phyloP scores from a whole-genome alignment of 495 filamentous ascomycete species.

The Podospora sp. region DNA sequence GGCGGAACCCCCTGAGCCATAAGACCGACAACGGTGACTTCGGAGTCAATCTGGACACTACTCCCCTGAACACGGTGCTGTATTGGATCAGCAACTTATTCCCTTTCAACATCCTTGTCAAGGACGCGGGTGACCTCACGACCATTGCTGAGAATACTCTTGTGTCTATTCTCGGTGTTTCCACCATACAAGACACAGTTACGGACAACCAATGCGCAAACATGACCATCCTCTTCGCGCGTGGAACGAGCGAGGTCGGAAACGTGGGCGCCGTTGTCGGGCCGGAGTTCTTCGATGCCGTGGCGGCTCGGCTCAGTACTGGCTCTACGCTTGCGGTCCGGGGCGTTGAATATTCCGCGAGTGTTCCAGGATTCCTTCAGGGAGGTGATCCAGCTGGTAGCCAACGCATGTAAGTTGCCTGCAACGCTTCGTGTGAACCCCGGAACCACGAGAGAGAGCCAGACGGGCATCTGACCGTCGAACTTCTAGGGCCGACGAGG shows the following conservation, averaged over 20 bases:
- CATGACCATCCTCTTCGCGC: slow-evolving; percentile 61
- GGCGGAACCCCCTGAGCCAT: too few species aligned
- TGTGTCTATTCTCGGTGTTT: slow-evolving; percentile 14
- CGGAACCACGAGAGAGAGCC: neutral
- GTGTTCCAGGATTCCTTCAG: slow-evolving; percentile 49
- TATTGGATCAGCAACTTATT: slow-evolving; percentile 32
- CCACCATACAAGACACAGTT: slow-evolving; percentile 32
- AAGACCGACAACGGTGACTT: too few species aligned
- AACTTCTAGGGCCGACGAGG: slow-evolving; percentile 48
- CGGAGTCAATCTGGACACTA: neutral
- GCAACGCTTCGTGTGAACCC: neutral
- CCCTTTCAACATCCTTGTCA: slow-evolving; percentile 31
- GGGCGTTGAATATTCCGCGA: slow-evolving; percentile 56
- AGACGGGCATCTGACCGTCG: neutral
- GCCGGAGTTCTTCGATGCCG: slow-evolving; percentile 54
- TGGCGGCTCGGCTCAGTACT: slow-evolving; percentile 37
- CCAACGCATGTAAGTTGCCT: slow-evolving; percentile 32
- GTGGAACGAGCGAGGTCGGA: slow-evolving; percentile 58
- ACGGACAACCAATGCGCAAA: slow-evolving; percentile 46
- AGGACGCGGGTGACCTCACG: slow-evolving; percentile 25
- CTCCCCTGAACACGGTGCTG: slow-evolving; percentile 32
- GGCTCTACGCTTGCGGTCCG: slow-evolving; percentile 53
- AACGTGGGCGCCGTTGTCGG: slow-evolving; percentile 61
- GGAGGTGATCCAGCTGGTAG: slow-evolving; percentile 48
- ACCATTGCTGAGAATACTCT: slow-evolving; percentile 29